Evolutionary conservation across 805 yeast species (phyloP).

Genomic region (Metschnikowia similis): DNA sequence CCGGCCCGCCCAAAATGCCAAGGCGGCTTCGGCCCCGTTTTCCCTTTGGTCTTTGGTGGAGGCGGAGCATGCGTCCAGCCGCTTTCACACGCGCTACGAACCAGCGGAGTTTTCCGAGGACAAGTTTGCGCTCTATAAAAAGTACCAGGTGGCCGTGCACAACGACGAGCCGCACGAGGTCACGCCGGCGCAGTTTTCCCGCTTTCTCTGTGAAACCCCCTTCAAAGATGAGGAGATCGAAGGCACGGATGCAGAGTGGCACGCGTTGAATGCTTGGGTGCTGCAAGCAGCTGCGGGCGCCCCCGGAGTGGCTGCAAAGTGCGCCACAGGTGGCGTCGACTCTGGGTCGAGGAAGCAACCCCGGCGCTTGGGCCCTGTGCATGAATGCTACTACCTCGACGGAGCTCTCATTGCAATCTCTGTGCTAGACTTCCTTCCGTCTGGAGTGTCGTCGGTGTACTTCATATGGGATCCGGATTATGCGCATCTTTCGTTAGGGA

Average conservation of each 20-base stretch:
- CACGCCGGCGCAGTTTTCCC: conserved; percentile 44
- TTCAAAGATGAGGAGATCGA: conserved; percentile 33
- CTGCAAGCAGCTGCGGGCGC: conserved; percentile 15
- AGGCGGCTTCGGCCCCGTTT: background rate
- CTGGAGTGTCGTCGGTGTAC: conserved; percentile 77
- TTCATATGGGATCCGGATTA: conserved; percentile 85
- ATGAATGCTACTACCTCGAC: conserved; percentile 71
- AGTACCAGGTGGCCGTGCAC: conserved; percentile 71
- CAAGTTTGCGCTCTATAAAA: conserved; percentile 58
- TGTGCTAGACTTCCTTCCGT: conserved; percentile 72
- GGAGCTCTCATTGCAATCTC: conserved; percentile 67
- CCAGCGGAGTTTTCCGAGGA: conserved; percentile 49
- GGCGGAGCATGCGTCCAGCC: conserved; percentile 35
- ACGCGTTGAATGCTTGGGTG: conserved; percentile 38
- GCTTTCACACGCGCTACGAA: conserved; percentile 47
- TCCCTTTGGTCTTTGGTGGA: conserved; percentile 24
- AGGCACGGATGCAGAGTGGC: conserved; percentile 35
- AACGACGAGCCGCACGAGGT: conserved; percentile 51
- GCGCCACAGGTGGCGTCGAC: conserved; percentile 1
- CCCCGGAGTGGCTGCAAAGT: conserved; percentile 1
- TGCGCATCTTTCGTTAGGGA: conserved; percentile 68
- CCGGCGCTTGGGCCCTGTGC: conserved; percentile 56
- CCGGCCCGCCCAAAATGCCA: background rate
- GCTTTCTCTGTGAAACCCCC: conserved; percentile 70
- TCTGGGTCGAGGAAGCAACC: background rate